phyloP scores from a whole-genome alignment of 148 eudicot species.

The Salicornia ramosissima region DNA sequence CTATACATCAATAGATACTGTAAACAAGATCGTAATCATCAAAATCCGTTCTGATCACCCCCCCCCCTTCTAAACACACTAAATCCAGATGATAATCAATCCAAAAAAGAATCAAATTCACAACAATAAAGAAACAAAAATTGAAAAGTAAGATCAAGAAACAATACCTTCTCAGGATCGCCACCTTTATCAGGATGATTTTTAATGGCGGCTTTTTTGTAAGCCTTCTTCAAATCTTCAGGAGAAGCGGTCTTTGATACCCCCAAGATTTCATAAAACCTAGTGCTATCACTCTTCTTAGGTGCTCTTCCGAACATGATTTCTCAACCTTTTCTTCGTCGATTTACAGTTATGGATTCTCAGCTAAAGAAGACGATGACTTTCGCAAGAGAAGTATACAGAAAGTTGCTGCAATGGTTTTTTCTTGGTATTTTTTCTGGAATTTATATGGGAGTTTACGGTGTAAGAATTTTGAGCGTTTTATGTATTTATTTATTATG shows the following conservation, averaged over 20 bases:
- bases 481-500: background rate
- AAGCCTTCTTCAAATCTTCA: slow-evolving; percentile 64
- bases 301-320: slow-evolving; percentile 65
- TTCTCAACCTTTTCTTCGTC: too few relatives aligned
- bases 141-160: too few relatives aligned
- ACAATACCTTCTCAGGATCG: slow-evolving; percentile 54
- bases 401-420: too few relatives aligned
- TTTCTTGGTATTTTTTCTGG: too few relatives aligned
- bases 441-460: background rate
- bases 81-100: background rate
- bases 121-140: background rate
- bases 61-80: background rate
- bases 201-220: slow-evolving; percentile 55
- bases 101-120: background rate
- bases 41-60: background rate
- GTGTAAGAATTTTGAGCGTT: too few relatives aligned
- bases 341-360: background rate
- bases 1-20: background rate
- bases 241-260: slow-evolving; percentile 43
- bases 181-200: slow-evolving; percentile 79
- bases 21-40: background rate
- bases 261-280: slow-evolving; percentile 48
- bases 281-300: slow-evolving; percentile 56
- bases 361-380: background rate
- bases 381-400: too few relatives aligned